Base-by-base conservation (phyloP, 1,284 basidiomycete genomes). In the Malassezia obtusa region DNA sequence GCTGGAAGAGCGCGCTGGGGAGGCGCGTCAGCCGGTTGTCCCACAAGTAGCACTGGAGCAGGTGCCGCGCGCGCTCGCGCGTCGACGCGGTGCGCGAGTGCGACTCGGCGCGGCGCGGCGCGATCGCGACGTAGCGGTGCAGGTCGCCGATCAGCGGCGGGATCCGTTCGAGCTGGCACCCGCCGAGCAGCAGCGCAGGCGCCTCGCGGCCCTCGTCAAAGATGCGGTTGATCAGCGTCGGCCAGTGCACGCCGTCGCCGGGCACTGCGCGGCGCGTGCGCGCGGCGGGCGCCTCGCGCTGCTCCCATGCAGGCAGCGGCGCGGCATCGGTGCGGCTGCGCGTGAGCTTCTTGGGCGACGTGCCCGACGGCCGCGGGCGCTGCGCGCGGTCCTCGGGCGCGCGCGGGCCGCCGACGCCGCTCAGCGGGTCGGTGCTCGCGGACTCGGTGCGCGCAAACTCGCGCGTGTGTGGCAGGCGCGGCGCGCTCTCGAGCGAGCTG, bases 1-100 rank as follows among this genome's bases (percentile, higher is more conserved):
- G 58, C 35, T 66, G 61, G 49, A 72, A 72, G 32, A 72, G 61
- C 0, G 68, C 69, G 46, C 64, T 67, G 10, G 69, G 68, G 14
- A 72, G 57, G 6, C 48, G 49, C 14, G 60, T 66, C 35, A 72
- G 59, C 15, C 43, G 37, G 43, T 72, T 72, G 58, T 60, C 57
- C 39, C 47, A 52, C 19, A 64, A 36, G 43, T 52, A 57, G 17
- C 61, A 49, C 35, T 62, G 43, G 26, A 62, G 37, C 36, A 28
- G 37, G 5, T 15, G 19, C 35, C 26, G 45, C 31, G 19, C 17
- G 12, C 48, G 24, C 17, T 36, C 25, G 14, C 25, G 52, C 21
- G 31, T 44, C 32, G 21, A 46, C 28, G 14, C 24, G n/a, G 38
- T 36, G 41, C 26, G 31, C 11, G 33, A 26, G 21, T 45, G 26